A percentile compares a stretch with the other conserved stretches of the same genome.
These are phyloP conservation scores for Helotiales sp. DNA, from an alignment of 2,329 filamentous ascomycete species.

Conservation along the genomic window DNA sequence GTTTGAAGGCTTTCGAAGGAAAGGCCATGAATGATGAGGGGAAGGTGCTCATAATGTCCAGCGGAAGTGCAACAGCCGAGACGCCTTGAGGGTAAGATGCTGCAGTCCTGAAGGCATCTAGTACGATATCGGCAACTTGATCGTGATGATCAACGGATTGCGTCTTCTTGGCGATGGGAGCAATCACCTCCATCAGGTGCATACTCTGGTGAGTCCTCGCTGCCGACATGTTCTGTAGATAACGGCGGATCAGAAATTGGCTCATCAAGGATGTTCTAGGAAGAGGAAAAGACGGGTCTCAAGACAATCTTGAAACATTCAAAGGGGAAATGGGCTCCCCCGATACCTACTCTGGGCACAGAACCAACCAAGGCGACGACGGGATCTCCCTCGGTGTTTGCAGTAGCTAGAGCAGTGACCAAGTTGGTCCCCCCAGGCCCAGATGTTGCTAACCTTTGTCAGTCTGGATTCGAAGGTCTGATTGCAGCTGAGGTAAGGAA, in stretches of 20 bases:
- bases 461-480: too few relatives aligned
- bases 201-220: conserved; percentile 55
- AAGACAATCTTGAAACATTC: too few relatives aligned
- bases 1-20: conserved; percentile 46
- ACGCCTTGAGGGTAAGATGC: conserved; percentile 49
- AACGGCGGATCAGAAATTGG: too few relatives aligned
- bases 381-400: conserved; percentile 53
- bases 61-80: conserved; percentile 50
- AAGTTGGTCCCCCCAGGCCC: conserved; percentile 54
- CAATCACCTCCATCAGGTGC: conserved; percentile 50
- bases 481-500: too few relatives aligned
- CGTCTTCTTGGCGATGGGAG: conserved; percentile 50
- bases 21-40: conserved; percentile 45
- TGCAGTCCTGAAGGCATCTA: conserved; percentile 52
- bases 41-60: conserved; percentile 45
- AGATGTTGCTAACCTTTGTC: conserved; percentile 49
- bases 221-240: conserved; percentile 48
- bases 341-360: too few relatives aligned
- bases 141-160: conserved; percentile 52
- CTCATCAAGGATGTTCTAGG: too few relatives aligned
- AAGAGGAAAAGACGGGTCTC: too few relatives aligned
- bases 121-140: conserved; percentile 52
- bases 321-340: too few relatives aligned
- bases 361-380: conserved; percentile 55
- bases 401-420: conserved; percentile 52